Base-by-base conservation (phyloP, 176 grass and related monocot species). In the Rhynchospora tenuis region DNA sequence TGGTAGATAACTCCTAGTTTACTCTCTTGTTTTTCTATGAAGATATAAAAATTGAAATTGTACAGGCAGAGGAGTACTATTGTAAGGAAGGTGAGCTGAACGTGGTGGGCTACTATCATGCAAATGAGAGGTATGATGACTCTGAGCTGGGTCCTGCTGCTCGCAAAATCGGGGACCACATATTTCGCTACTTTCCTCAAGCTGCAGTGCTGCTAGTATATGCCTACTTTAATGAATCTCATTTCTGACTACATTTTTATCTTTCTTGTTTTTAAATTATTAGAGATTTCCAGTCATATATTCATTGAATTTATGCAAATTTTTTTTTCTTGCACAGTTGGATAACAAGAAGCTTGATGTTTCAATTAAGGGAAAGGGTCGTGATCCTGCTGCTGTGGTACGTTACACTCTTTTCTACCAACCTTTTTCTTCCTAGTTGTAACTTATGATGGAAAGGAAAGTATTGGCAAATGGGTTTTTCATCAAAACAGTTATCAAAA, bases 81-180 rank as follows among this genome's bases (percentile, higher is more conserved):
- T 65, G 71, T 1, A 78, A 88, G 5, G 51, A 88, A 84, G 91
- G 85, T 14, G 84, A 83, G n/a, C 79, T 96, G 55, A 85, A 73
- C 66, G 90, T 99, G 50, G 93, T 99, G 54, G 97, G 97, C 0
- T 99, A 99, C 89, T 99, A 99, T 83, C 97, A 99, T 90, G 91
- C 97, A 57, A 99, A 99, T 91, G 89, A 92, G 24, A 90, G 91
- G 68, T 80, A 83, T 64, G 86, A 93, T 55, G 91, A 99, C 72
- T n/a, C 51, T 2, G 91, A 92, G 14, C 97, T 99, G 16, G 89
- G 93, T 11, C 26, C 82, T 51, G 88, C 94, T 23, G 93, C 93
- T 76, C 94, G 93, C 89, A 92, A 86, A 87, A 90, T 95, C 11
- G 97, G 97, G 38, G 97, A 99, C 51, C 97, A 99, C 82, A 86